Conservation (phyloP, 192 early-diverging fungal genomes). For the Neocallimastix lanati region DNA sequence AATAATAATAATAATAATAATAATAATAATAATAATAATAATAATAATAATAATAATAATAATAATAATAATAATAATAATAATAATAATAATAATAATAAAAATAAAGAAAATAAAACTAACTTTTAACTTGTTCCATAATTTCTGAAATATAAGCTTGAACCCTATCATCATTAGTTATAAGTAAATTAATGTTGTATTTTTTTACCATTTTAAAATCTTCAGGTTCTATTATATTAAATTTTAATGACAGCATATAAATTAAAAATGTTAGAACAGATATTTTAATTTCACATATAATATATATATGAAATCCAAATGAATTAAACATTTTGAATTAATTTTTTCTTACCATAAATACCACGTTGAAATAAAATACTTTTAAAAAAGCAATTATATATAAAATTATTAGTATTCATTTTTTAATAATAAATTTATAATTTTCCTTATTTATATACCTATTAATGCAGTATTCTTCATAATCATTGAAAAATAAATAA, state of each 20-base stretch:
- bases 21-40: too few species aligned
- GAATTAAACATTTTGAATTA: conserved; percentile 21
- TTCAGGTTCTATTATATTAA: background rate
- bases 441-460: conserved; percentile 20
- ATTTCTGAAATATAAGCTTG: conserved; percentile 57
- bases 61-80: too few species aligned
- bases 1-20: too few species aligned
- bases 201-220: conserved; percentile 74
- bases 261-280: background rate
- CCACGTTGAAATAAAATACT: conserved; percentile 83
- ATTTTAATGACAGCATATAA: background rate
- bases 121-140: conserved; percentile 63
- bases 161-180: conserved; percentile 55
- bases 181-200: conserved; percentile 67
- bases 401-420: background rate
- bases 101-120: too few species aligned
- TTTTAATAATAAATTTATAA: conserved; percentile 1
- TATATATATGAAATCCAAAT: background rate
- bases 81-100: too few species aligned
- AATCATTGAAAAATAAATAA: too few species aligned
- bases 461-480: conserved; percentile 51
- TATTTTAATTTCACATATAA: background rate
- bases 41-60: too few species aligned
- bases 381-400: background rate
- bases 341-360: conserved; percentile 42